A percentile compares a stretch with the other conserved stretches of the same genome.
Evolutionary conservation across 2,329 filamentous ascomycete genomes (phyloP).

Genomic region (Aspergillus sp.): DNA sequence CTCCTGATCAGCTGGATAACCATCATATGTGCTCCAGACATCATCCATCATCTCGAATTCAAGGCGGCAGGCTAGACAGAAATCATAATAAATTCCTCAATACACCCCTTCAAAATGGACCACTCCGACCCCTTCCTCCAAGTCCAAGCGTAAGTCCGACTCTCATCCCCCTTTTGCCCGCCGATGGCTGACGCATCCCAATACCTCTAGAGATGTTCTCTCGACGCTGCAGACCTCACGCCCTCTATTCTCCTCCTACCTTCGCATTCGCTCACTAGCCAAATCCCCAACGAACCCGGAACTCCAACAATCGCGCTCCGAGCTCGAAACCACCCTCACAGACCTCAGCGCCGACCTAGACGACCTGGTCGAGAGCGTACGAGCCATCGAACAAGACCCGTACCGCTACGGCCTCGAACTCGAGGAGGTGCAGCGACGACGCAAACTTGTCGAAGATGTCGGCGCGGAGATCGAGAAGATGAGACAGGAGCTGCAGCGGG

Average conservation of each 20-base stretch:
- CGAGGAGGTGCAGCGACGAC: constrained; percentile 76
- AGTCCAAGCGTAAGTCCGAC: constrained; percentile 44
- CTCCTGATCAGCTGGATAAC: not conserved
- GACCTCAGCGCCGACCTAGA: constrained; percentile 82
- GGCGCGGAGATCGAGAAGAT: constrained; percentile 85
- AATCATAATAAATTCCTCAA: no score
- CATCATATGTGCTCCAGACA: not conserved
- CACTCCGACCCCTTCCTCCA: constrained; percentile 48
- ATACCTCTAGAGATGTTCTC: constrained; percentile 72
- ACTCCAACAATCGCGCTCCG: constrained; percentile 62
- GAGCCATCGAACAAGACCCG: constrained; percentile 83
- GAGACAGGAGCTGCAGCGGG: constrained; percentile 73
- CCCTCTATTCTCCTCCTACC: constrained; percentile 88
- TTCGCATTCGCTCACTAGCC: constrained; percentile 87
- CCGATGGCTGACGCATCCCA: constrained; percentile 7
- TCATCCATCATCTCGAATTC: not conserved
- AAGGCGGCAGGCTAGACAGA: no score
- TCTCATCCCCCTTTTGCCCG: constrained; percentile 1
- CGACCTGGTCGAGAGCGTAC: constrained; percentile 84
- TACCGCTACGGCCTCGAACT: constrained; percentile 81
- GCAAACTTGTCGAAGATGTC: constrained; percentile 84
- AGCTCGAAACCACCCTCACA: constrained; percentile 74
- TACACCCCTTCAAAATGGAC: constrained; percentile 26
- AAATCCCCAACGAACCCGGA: constrained; percentile 70
- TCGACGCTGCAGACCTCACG: constrained; percentile 76